Percentiles rank a stretch among this genome's conserved stretches.
Conservation (phyloP, 2,329 filamentous ascomycete genomes). For the Aspergillus pseudotamarii region DNA sequence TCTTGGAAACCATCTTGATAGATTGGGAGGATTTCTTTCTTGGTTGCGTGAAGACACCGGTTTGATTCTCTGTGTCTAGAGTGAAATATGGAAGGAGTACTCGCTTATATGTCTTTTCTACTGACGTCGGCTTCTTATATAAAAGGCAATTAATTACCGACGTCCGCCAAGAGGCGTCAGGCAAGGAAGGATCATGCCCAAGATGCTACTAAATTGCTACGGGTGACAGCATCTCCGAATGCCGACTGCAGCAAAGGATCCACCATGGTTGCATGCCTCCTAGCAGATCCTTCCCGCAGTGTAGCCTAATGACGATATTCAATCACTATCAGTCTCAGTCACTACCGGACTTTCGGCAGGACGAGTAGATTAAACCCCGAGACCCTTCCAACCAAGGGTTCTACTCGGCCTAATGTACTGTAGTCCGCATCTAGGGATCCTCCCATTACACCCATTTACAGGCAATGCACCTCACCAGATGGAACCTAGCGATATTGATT, state of each 20-base stretch:
- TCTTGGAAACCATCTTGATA: neutral
- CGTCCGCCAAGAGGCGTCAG: neutral
- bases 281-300: neutral
- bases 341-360: neutral
- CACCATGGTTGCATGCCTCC: neutral
- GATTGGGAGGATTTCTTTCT: neutral
- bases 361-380: neutral
- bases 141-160: neutral
- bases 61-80: neutral
- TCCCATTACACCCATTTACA: neutral
- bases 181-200: neutral
- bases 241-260: neutral
- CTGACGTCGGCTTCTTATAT: neutral
- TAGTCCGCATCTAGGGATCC: neutral
- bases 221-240: neutral
- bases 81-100: neutral
- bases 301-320: neutral
- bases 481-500: neutral
- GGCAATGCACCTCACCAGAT: too few species aligned
- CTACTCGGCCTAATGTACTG: neutral
- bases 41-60: neutral
- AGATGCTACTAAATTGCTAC: neutral
- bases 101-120: neutral
- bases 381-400: neutral
- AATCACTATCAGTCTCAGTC: neutral